Percentiles rank a stretch among this genome's conserved stretches.
These are phyloP conservation scores for Macrotyloma uniflorum DNA, from an alignment of 306 rosid species.

Conservation along the genomic window DNA sequence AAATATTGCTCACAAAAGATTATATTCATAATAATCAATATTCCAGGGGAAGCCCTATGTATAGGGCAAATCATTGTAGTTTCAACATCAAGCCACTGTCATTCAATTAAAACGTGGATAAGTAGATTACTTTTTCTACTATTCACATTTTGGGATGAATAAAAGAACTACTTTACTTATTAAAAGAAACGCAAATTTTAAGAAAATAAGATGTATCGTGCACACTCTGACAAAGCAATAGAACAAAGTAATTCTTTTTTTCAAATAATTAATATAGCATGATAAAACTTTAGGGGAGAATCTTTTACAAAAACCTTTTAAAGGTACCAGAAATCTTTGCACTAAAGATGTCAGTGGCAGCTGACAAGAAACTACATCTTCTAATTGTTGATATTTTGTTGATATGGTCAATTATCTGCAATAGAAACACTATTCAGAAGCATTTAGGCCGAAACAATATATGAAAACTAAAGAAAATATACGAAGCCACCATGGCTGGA, in stretches of 20 bases:
- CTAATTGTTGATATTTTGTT: conserved; percentile 76
- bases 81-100: background rate
- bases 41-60: background rate
- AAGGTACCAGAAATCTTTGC: conserved; percentile 94
- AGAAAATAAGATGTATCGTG: background rate
- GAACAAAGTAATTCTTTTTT: background rate
- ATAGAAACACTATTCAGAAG: conserved; percentile 32
- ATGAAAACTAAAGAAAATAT: conserved; percentile 27
- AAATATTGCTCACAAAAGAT: background rate
- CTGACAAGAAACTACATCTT: conserved; percentile 75
- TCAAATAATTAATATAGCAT: conserved; percentile 13
- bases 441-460: conserved; percentile 20
- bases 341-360: conserved; percentile 77
- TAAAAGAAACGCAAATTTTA: background rate
- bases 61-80: background rate
- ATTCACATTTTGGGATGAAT: background rate
- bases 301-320: conserved; percentile 62
- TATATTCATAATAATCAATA: background rate
- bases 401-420: conserved; percentile 80
- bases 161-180: background rate
- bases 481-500: conserved; percentile 21
- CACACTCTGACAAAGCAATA: background rate
- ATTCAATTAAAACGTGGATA: conserved; percentile 4
- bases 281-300: conserved; percentile 6
- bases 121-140: background rate